Percentiles rank a stretch among this genome's conserved stretches.
Conservation (phyloP, 2,329 filamentous ascomycete species). For the Colletotrichum liaoningense region DNA sequence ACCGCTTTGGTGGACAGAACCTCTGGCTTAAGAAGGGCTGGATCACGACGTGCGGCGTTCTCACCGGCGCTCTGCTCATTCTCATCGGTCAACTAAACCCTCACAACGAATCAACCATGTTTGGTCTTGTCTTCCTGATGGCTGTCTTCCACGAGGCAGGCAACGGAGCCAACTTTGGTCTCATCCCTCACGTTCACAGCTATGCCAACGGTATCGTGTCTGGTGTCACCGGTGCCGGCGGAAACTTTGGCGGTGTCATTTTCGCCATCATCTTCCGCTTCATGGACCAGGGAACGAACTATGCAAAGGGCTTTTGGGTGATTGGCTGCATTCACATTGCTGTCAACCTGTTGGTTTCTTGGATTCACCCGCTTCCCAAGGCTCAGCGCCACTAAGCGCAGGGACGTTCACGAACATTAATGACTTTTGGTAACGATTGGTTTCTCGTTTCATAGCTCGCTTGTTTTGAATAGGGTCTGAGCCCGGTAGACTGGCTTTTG, state of each 20-base stretch:
- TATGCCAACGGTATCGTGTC: conserved; percentile 83
- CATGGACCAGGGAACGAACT: conserved; percentile 69
- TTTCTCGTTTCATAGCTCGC: background rate
- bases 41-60: conserved; percentile 70
- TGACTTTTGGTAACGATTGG: background rate
- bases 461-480: background rate
- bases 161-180: conserved; percentile 87
- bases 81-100: conserved; percentile 74
- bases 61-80: conserved; percentile 70
- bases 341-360: conserved; percentile 72
- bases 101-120: conserved; percentile 71
- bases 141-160: conserved; percentile 86
- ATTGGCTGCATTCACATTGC: conserved; percentile 81
- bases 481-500: background rate
- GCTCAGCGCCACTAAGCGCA: conserved; percentile 48
- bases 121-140: conserved; percentile 81
- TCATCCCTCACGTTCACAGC: conserved; percentile 89
- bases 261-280: conserved; percentile 89
- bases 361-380: conserved; percentile 66
- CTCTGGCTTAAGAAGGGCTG: conserved; percentile 66
- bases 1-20: conserved; percentile 49
- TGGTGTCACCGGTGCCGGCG: conserved; percentile 81
- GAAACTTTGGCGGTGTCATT: conserved; percentile 87
- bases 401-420: background rate
- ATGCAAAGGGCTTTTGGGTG: conserved; percentile 81